Base-by-base conservation (phyloP, 169 alveolate species). In the Toxoplasma gondii region DNA sequence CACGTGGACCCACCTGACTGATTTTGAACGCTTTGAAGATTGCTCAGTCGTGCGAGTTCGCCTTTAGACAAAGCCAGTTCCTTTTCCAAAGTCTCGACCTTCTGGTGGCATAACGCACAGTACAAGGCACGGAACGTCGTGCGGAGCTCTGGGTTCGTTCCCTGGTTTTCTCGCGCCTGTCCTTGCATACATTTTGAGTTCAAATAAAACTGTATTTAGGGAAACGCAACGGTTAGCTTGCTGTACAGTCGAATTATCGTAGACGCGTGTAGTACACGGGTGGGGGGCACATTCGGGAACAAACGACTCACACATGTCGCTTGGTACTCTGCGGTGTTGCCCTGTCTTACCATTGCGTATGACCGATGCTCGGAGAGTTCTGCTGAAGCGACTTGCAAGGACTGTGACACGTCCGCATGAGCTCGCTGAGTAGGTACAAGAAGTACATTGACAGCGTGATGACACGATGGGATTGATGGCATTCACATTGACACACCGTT, bases 361-460 rank as follows among this genome's bases (percentile, higher is more conserved):
- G 88, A 83, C 36, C 94, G 34, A 58, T 44, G 90, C 24, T 91
- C 94, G 19, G 94, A 53, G 64, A 91, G 54, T 44, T 91, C 94
- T 19, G 54, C 88, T 31, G 82, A 36, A 12, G 90, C 94, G 29
- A 45, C 94, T 36, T 91, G 94, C 88, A 91, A 39, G 24, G 90
- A 58, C 70, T 38, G 82, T 17, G 94, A 91, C 53, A 91, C 90
- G 43, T 69, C 78, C 34, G 90, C 94, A 49, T 91, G 94, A 31
- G 94, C 81, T 4, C 80, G 70, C 94, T 91, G 94, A 27, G 36
- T 58, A 43, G 27, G n/a, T n/a, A 34, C 31, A 16, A 58, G 34
- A 53, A 17, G 49, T 0, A 0, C 4, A 53, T 12, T 12, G n/a
- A n/a, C 31, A 45, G 27, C 64, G 16, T 16, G 12, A 49, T 12